Evolutionary conservation across 805 yeast species (phyloP).

Genomic region (Ogataea ganodermae): DNA sequence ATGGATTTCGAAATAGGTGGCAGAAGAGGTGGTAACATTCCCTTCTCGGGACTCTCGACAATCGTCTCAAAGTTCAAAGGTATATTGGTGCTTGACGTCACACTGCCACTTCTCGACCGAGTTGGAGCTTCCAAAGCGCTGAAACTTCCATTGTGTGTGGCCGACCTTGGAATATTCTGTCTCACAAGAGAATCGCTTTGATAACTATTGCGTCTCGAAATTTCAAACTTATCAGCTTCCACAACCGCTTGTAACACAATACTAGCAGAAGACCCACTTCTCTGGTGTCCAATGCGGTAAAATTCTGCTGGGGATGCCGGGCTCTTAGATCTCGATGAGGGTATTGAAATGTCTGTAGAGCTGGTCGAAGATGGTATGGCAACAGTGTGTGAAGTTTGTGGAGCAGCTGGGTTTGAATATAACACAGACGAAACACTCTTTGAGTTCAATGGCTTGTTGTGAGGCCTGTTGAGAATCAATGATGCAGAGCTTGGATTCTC

Average conservation of each 20-base stretch:
- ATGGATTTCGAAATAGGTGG: conserved; percentile 29
- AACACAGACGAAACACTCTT: conserved; percentile 39
- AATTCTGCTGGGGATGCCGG: conserved; percentile 18
- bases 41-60: conserved; percentile 43
- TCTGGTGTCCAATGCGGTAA: conserved; percentile 26
- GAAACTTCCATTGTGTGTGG: conserved; percentile 26
- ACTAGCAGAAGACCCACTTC: conserved; percentile 56
- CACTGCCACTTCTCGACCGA: conserved; percentile 21
- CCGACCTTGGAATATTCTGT: conserved; percentile 35
- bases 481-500: conserved; percentile 45
- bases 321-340: conserved; percentile 24
- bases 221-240: conserved; percentile 52
- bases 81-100: conserved; percentile 11
- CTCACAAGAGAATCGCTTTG: conserved; percentile 22
- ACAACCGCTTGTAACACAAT: conserved; percentile 73
- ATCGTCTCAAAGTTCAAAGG: conserved; percentile 44
- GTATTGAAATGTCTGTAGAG: conserved; percentile 18
- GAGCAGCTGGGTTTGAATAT: conserved; percentile 61
- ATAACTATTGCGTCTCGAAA: conserved; percentile 35
- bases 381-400: conserved; percentile 56
- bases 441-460: conserved; percentile 39
- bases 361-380: conserved; percentile 35
- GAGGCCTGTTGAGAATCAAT: conserved; percentile 37
- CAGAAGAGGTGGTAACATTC: conserved; percentile 28
- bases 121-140: conserved; percentile 9